Evolutionary conservation across 495 filamentous ascomycete genomes (phyloP), one percentile per base, ranked within the genome.

Genomic region (Podospora pseudoanserina): DNA sequence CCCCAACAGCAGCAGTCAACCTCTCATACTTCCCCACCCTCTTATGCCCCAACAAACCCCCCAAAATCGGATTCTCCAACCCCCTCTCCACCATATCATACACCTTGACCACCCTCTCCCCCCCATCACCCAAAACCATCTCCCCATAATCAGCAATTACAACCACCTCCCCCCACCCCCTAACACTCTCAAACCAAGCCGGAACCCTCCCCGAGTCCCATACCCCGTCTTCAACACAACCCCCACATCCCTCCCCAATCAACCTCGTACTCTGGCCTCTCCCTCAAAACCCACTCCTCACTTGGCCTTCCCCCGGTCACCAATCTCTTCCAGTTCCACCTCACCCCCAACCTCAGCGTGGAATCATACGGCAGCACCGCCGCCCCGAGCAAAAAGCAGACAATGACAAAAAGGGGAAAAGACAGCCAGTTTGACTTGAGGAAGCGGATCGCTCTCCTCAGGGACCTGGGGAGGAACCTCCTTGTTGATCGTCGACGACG

Each of bases 211-310:
- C 54, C 69, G 72, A 16, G 81, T 83, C 28, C 80, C 79, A 64
- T 77, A 84, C 30, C 81, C 82, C 3, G 82, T 83, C 69, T 84
- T 84, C 20, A 84, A 63, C 56, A 83, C 75, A 56, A 82, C 73
- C 27, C 75, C 75, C 5, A 80, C 70, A 53, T 84, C 81, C 54
- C 73, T 71, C 26, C 65, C 3, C 74, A 66, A 39, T 79, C 75
- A 65, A 83, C 60, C 0, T 73, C 70, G 26, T 67, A 69, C 28
- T 32, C 16, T 3, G 71, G 66, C 54, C 68, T 72, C 9, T 60
- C 39, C 13, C 49, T 63, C 20, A 62, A 74, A 15, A 72, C 70
- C 74, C 71, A 75, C 0, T 27, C 58, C 66, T 70, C 73, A 9
- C 55, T 68, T 0, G 67, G 65, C n/a, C 60, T 54, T 2, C 18